Conservation (phyloP, 495 filamentous ascomycete genomes). For the Penicillium cinerascens region DNA sequence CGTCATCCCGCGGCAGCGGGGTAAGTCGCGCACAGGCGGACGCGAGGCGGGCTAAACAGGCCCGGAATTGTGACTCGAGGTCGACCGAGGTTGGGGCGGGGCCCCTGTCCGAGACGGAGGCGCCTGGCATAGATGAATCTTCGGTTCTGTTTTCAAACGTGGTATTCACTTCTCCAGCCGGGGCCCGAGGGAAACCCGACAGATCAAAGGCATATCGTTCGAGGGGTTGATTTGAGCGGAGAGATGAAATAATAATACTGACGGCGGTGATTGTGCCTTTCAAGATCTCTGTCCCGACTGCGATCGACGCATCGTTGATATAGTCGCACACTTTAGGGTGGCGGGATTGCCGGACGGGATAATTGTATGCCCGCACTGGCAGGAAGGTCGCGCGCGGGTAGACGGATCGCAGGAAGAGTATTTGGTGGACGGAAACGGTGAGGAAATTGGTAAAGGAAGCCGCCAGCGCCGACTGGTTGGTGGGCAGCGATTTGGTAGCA, state of each 20-base stretch:
- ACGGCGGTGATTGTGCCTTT: constrained; percentile 66
- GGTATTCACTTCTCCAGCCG: constrained; percentile 47
- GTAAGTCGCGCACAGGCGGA: constrained; percentile 56
- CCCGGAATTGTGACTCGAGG: constrained; percentile 70
- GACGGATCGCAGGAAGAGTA: constrained; percentile 81
- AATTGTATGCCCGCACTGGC: constrained; percentile 78
- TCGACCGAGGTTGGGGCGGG: constrained; percentile 47
- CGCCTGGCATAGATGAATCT: constrained; percentile 40
- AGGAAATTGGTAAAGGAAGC: constrained; percentile 67
- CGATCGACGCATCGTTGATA: constrained; percentile 78
- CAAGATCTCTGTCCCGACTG: constrained; percentile 70
- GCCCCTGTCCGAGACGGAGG: constrained; percentile 31
- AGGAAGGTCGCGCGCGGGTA: constrained; percentile 83
- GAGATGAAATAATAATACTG: constrained; percentile 70
- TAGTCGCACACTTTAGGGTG: constrained; percentile 90
- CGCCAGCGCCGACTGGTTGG: constrained; percentile 45
- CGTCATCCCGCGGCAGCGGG: constrained; percentile 60
- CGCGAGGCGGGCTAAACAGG: constrained; percentile 48
- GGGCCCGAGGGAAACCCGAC: constrained; percentile 64
- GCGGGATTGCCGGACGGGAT: constrained; percentile 81
- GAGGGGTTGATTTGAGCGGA: constrained; percentile 52
- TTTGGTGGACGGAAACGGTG: constrained; percentile 84
- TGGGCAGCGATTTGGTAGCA: constrained; percentile 42
- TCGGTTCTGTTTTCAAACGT: constrained; percentile 50
- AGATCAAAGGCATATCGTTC: constrained; percentile 90